Base-by-base conservation (phyloP, 1,284 basidiomycete genomes). In the Apiotrichum veenhuisii region DNA sequence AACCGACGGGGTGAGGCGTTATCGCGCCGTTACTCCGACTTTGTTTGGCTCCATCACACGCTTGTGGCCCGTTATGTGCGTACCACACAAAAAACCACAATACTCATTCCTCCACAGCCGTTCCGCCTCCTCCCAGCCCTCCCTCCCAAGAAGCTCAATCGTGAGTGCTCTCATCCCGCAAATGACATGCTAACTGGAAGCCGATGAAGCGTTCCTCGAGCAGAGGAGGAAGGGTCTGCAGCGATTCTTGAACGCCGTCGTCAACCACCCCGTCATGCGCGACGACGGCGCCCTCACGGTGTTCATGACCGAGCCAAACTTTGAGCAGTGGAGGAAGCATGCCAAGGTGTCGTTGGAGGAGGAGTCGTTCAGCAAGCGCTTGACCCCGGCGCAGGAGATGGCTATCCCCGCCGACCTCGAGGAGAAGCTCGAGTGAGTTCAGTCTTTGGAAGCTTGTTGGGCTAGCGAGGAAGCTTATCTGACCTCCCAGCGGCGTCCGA, bases 391-490 rank as follows among this genome's bases (percentile, higher is more conserved):
- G 10, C 89, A 95, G 73, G 91, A 95, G 75, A 92, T 93, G 88
- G 81, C 84, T 7, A 91, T 96, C 58, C 93, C 93, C 3, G 85
- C 87, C 58, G 91, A 96, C 74, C 80, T 96, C 9, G 91, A 94
- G 61, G 87, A 91, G 47, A 93, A 92, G 73, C 83, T 96, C 47
- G 80, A 81, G 85, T 91, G 78, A 49, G 85, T 76, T 57, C 36
- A 30, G 20, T n/a, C 1, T 5, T 14, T 36, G 20, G 52, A 26
- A 34, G n/a, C n/a, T n/a, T n/a, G n/a, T n/a, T n/a, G n/a, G n/a
- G n/a, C n/a, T n/a, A n/a, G n/a, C n/a, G n/a, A n/a, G n/a, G n/a
- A n/a, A n/a, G n/a, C n/a, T n/a, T n/a, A 11, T 44, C 54, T 59
- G 26, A 45, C 40, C n/a, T 0, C 34, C 40, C 64, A 91, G 88